Conservation (phyloP, 2,329 filamentous ascomycete species). For the Exutisphaerella laricina region DNA sequence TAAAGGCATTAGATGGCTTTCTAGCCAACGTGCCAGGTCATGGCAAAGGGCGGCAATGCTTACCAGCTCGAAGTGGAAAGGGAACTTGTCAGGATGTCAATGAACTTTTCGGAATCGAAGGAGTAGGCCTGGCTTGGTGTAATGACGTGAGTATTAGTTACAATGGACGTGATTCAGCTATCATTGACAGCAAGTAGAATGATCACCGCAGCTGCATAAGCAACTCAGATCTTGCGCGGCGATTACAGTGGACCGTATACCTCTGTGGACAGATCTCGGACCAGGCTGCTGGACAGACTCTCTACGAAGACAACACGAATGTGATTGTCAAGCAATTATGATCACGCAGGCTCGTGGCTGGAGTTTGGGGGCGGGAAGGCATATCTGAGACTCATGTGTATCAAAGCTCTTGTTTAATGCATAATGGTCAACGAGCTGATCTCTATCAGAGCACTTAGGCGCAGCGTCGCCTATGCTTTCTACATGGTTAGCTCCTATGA, state of each 20-base stretch:
- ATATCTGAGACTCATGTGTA: neutral
- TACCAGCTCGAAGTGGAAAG: neutral
- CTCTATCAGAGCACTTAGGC: no score
- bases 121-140: conserved; percentile 3
- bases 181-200: neutral
- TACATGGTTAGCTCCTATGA: no score
- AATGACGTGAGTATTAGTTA: neutral
- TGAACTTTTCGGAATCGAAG: neutral
- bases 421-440: conserved; percentile 1
- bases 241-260: conserved; percentile 3
- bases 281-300: neutral
- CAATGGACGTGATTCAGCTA: neutral
- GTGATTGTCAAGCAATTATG: neutral
- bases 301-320: conserved; percentile 2
- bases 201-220: neutral
- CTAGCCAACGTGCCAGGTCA: neutral
- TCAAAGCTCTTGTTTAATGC: neutral
- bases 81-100: neutral
- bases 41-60: neutral
- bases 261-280: neutral
- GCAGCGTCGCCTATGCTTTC: no score
- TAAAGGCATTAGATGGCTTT: neutral
- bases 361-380: neutral
- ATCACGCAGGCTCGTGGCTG: neutral
- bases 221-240: conserved; percentile 1